Conservation (phyloP, 1,284 basidiomycete species). For the Malassezia vespertilionis region DNA sequence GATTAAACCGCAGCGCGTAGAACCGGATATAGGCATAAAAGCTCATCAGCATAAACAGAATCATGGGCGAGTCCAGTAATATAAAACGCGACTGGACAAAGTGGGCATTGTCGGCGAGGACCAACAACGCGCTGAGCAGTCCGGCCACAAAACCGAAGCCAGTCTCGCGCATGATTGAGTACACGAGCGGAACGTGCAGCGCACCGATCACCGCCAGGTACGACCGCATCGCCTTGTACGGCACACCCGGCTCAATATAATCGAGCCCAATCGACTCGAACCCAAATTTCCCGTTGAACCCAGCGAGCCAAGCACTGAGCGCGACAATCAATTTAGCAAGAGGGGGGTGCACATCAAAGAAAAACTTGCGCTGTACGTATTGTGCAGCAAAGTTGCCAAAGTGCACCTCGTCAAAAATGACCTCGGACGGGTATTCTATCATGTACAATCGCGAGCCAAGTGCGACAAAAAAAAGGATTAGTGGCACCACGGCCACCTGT, state of each 20-base stretch:
- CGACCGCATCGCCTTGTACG: constrained; percentile 84
- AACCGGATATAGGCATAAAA: constrained; percentile 93
- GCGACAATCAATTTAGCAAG: constrained; percentile 53
- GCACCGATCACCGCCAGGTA: constrained; percentile 82
- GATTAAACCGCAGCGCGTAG: constrained; percentile 77
- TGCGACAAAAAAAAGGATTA: constrained; percentile 24
- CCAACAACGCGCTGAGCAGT: constrained; percentile 70
- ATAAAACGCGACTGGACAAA: constrained; percentile 90
- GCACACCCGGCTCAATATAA: constrained; percentile 74
- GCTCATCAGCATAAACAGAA: constrained; percentile 89
- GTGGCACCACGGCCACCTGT: constrained; percentile 8
- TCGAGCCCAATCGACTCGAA: constrained; percentile 94
- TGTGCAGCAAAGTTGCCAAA: constrained; percentile 47
- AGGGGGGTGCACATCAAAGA: constrained; percentile 98
- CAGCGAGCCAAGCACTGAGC: constrained; percentile 86
- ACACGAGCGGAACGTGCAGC: constrained; percentile 79
- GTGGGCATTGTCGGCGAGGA: constrained; percentile 96
- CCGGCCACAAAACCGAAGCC: constrained; percentile 83
- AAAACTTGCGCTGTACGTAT: constrained; percentile 59
- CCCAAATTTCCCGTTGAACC: constrained; percentile 83
- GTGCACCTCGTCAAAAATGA: constrained; percentile 47
- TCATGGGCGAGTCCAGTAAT: constrained; percentile 81
- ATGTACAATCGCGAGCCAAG: constrained; percentile 26
- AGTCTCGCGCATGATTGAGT: constrained; percentile 92
- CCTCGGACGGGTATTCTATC: constrained; percentile 33